phyloP scores from a whole-genome alignment of 2,329 filamentous ascomycete genomes.

The Colletotrichum truncatum region DNA sequence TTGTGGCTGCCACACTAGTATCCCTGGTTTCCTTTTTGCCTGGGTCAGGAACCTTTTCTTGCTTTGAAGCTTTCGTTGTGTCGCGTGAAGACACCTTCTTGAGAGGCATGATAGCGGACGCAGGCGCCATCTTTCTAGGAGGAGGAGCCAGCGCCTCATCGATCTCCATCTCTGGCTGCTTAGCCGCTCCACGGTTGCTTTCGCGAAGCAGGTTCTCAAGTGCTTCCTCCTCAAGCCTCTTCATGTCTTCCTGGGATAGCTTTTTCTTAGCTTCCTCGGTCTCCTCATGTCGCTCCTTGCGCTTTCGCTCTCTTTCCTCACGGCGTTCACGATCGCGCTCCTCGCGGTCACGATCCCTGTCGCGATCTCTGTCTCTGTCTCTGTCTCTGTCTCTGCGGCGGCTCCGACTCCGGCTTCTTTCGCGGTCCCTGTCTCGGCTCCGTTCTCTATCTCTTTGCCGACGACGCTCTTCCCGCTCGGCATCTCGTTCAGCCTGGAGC shows the following conservation, averaged over 20 bases:
- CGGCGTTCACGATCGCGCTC: constrained; percentile 39
- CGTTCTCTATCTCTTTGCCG: constrained; percentile 51
- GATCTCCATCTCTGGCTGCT: constrained; percentile 62
- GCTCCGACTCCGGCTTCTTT: constrained; percentile 32
- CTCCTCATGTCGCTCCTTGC: constrained; percentile 47
- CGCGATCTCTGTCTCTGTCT: constrained; percentile 39
- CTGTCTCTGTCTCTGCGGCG: constrained; percentile 36
- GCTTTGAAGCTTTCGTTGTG: constrained; percentile 51
- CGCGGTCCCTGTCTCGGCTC: constrained; percentile 46
- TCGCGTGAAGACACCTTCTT: constrained; percentile 47
- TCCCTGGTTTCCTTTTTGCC: constrained; percentile 45
- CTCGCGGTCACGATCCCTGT: constrained; percentile 41
- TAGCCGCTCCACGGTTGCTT: constrained; percentile 58
- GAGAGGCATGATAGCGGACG: constrained; percentile 68
- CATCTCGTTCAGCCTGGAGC: constrained; percentile 55
- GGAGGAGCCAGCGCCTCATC: constrained; percentile 66
- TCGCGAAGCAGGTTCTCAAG: constrained; percentile 68
- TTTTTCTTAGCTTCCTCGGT: constrained; percentile 60
- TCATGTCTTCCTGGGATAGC: constrained; percentile 66
- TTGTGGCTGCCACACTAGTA: constrained; percentile 19
- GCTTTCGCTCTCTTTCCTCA: constrained; percentile 41
- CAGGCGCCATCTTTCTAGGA: constrained; percentile 59
- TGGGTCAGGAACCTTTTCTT: constrained; percentile 48
- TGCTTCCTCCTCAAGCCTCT: constrained; percentile 66
- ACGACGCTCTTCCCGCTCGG: constrained; percentile 64